These are phyloP conservation scores for Mortierella hygrophila DNA, from an alignment of 192 early-diverging fungal genomes.

Conservation along the genomic window DNA sequence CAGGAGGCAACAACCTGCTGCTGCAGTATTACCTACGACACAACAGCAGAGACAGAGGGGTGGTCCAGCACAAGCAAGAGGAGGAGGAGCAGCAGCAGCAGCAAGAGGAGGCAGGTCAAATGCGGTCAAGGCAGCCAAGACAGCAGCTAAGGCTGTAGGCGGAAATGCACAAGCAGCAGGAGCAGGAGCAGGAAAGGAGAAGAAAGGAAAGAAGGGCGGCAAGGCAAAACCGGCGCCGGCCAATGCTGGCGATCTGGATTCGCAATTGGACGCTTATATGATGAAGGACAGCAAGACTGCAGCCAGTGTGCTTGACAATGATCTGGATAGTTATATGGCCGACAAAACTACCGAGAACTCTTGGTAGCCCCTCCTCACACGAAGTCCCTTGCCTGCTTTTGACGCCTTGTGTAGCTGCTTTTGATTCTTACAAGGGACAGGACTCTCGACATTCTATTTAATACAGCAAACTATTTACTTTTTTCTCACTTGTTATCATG, in stretches of 20 bases:
- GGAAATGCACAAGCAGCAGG: background rate
- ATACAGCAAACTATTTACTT: no score
- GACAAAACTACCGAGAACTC: constrained; percentile 26
- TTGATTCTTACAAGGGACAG: background rate
- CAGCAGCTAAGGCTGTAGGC: background rate
- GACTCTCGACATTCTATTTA: no score
- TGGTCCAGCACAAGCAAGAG: background rate
- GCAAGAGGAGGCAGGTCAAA: background rate
- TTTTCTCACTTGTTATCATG: background rate
- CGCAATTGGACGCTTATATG: constrained; percentile 52
- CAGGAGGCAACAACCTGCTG: constrained; percentile 5
- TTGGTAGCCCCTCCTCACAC: constrained; percentile 2
- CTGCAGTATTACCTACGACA: background rate
- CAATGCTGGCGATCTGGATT: constrained; percentile 38
- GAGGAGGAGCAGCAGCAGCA: background rate
- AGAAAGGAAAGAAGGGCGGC: constrained; percentile 8
- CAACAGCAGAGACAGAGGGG: background rate
- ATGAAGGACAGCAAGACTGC: constrained; percentile 50
- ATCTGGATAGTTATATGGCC: constrained; percentile 58
- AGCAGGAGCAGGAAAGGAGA: constrained; percentile 4
- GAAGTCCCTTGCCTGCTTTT: background rate
- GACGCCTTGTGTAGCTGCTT: no score
- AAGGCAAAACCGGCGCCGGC: constrained; percentile 1
- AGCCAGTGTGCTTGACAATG: constrained; percentile 46
- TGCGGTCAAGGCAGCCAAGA: background rate